Evolutionary conservation across 139 green algal species (phyloP).

Genomic region (Edaphochlamys debaryana): DNA sequence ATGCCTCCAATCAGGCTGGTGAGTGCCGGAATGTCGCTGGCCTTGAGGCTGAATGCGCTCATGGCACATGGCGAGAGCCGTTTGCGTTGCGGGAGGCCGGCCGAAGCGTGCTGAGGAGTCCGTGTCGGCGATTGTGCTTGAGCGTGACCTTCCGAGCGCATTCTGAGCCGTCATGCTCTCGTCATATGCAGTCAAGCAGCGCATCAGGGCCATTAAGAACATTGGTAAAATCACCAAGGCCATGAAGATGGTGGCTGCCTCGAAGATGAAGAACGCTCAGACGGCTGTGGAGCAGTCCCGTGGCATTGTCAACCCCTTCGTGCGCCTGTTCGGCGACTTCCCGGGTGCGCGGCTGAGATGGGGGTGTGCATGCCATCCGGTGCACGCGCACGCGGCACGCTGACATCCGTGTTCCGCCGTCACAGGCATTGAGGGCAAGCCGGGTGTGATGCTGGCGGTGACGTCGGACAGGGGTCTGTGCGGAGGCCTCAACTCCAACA

Average conservation of each 20-base stretch:
- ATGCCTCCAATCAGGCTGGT: conserved; percentile 69
- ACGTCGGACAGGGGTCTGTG: conserved; percentile 96
- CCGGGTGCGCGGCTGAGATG: conserved; percentile 66
- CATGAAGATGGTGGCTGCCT: conserved; percentile 99
- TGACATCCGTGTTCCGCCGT: no score
- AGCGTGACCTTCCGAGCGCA: no score
- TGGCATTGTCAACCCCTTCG: conserved; percentile 87
- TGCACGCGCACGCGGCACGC: no score
- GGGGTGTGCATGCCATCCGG: not conserved
- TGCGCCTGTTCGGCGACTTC: conserved; percentile 91
- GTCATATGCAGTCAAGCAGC: conserved; percentile 94
- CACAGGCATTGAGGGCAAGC: conserved; percentile 58
- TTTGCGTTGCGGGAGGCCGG: no score
- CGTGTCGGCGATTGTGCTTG: no score
- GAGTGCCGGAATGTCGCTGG: not conserved
- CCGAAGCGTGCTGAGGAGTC: no score
- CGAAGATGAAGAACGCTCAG: conserved; percentile 95
- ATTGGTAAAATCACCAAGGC: conserved; percentile 99
- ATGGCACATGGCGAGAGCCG: no score
- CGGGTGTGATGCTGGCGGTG: conserved; percentile 82
- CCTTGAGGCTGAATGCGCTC: no score
- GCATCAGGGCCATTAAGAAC: conserved; percentile 97
- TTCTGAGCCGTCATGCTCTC: no score
- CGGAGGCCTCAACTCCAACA: conserved; percentile 97
- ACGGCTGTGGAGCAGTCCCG: conserved; percentile 78